phyloP scores from a whole-genome alignment of 768 basidiomycete species.

The Leccinum incarnatum region DNA sequence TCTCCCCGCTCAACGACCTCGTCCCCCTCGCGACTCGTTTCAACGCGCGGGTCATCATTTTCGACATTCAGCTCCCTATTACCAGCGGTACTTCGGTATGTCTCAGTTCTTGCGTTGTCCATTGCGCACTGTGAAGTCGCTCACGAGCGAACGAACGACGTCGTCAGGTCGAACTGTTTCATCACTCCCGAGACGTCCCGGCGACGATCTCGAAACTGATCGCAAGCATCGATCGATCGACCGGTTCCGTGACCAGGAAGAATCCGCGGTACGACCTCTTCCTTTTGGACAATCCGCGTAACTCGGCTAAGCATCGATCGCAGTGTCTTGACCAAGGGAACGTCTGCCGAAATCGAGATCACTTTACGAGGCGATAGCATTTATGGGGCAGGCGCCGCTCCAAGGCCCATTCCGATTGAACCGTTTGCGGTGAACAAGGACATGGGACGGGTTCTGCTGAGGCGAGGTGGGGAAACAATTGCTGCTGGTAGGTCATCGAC shows the following conservation, averaged over 20 bases:
- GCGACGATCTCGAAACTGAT: slow-evolving; percentile 81
- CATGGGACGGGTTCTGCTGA: slow-evolving; percentile 89
- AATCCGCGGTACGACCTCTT: slow-evolving; percentile 65
- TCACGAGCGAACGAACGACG: not conserved
- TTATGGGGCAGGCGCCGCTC: slow-evolving; percentile 42
- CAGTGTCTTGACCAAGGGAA: slow-evolving; percentile 83
- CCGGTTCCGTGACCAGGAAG: slow-evolving; percentile 67
- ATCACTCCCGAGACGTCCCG: slow-evolving; percentile 90
- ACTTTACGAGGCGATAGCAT: slow-evolving; percentile 58
- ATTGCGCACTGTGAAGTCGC: not conserved
- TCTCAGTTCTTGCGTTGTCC: not conserved
- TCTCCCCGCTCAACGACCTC: slow-evolving; percentile 70
- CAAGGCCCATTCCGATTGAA: slow-evolving; percentile 78
- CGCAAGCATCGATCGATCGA: slow-evolving; percentile 74
- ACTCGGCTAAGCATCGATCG: slow-evolving; percentile 2
- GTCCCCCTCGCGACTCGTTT: slow-evolving; percentile 79
- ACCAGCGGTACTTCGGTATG: slow-evolving; percentile 81
- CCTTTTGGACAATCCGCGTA: not conserved
- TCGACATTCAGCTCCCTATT: slow-evolving; percentile 89
- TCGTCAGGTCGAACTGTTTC: slow-evolving; percentile 83
- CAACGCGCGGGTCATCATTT: slow-evolving; percentile 86
- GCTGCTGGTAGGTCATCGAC: slow-evolving; percentile 63
- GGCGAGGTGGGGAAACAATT: slow-evolving; percentile 91
- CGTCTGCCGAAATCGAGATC: slow-evolving; percentile 85
- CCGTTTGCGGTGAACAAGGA: slow-evolving; percentile 87